Percentiles rank a stretch among this genome's conserved stretches.
Conservation (phyloP, 345 rosid genomes). For the Melaleuca quinquenervia region DNA sequence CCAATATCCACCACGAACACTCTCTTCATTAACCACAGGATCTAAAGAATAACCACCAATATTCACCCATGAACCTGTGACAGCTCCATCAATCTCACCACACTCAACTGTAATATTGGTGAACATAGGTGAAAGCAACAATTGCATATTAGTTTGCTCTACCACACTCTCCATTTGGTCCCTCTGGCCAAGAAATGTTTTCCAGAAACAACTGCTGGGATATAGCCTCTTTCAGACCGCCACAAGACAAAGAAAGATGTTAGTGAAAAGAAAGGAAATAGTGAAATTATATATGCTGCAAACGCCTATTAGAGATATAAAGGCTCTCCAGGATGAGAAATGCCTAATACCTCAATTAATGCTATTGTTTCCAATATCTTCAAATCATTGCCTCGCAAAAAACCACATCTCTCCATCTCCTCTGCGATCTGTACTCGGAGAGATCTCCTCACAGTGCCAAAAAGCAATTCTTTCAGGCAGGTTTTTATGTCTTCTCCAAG, state of each 20-base stretch:
- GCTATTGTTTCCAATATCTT: constrained; percentile 66
- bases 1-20: constrained; percentile 78
- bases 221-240: constrained; percentile 65
- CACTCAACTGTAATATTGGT: constrained; percentile 46
- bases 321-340: neutral
- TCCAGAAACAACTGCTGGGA: constrained; percentile 93
- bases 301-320: neutral
- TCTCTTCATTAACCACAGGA: constrained; percentile 38
- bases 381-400: constrained; percentile 65
- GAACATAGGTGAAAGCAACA: constrained; percentile 31
- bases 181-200: constrained; percentile 53
- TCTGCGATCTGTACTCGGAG: constrained; percentile 67
- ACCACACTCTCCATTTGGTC: constrained; percentile 26
- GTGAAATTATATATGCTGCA: neutral
- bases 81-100: constrained; percentile 96
- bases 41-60: constrained; percentile 39
- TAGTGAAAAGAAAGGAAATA: neutral
- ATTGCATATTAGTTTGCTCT: constrained; percentile 31
- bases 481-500: constrained; percentile 88
- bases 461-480: constrained; percentile 79
- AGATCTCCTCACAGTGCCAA: constrained; percentile 83
- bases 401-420: constrained; percentile 69
- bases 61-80: constrained; percentile 82
- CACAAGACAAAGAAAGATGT: neutral
- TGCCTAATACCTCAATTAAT: constrained; percentile 69